Conservation (phyloP, 2,329 filamentous ascomycete species). For the Mollisiaceae sp. region DNA sequence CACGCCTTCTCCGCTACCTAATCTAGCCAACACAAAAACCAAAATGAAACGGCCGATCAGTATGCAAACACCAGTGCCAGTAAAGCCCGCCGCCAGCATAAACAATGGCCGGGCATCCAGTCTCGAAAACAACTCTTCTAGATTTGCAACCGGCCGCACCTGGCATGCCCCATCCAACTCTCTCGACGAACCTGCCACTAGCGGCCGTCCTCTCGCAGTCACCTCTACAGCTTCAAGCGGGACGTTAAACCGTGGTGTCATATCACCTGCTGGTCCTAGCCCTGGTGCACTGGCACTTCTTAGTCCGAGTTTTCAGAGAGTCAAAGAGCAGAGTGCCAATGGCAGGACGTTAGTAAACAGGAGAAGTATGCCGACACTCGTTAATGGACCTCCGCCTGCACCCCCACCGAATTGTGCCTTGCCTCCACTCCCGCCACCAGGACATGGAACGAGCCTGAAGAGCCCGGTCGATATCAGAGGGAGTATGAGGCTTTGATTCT, state of each 20-base stretch:
- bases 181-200: conserved; percentile 6
- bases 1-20: conserved; percentile 16
- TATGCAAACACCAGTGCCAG: conserved; percentile 28
- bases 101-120: conserved; percentile 35
- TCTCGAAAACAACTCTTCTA: background rate
- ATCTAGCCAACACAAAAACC: conserved; percentile 28
- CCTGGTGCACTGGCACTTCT: conserved; percentile 7
- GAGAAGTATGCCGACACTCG: conserved; percentile 37
- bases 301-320: conserved; percentile 18
- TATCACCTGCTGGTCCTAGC: conserved; percentile 2
- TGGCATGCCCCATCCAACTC: conserved; percentile 1
- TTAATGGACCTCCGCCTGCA: conserved; percentile 40
- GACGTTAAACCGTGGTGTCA: background rate
- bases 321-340: conserved; percentile 15
- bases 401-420: conserved; percentile 42
- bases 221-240: conserved; percentile 6
- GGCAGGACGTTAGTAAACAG: conserved; percentile 30
- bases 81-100: background rate
- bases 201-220: conserved; percentile 9
- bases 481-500: background rate
- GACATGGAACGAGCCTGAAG: conserved; percentile 17
- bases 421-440: conserved; percentile 40
- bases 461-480: conserved; percentile 10
- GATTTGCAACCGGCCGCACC: background rate
- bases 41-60: conserved; percentile 32